A percentile compares a stretch with the other conserved stretches of the same genome.
Evolutionary conservation across 805 yeast genomes (phyloP).

Genomic region (Tetrapisispora pingtungensis): DNA sequence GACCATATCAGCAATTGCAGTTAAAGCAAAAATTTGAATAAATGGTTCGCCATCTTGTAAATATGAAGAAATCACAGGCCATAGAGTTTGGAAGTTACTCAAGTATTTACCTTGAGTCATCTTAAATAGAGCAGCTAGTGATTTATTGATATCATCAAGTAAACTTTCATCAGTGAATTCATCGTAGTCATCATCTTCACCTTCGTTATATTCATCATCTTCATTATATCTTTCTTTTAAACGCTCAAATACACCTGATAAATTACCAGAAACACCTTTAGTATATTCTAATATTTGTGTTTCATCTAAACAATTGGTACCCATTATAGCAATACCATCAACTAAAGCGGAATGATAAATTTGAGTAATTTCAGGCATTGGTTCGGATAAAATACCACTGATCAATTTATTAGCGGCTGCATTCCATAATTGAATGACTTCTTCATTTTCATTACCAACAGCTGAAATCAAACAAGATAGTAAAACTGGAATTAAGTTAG

Average conservation of each 20-base stretch:
- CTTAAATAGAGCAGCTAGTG: constrained; percentile 61
- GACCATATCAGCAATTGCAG: constrained; percentile 68
- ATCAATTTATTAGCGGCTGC: constrained; percentile 58
- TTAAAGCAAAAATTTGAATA: constrained; percentile 65
- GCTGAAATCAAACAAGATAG: constrained; percentile 49
- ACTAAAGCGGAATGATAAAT: constrained; percentile 66
- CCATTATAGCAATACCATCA: constrained; percentile 56
- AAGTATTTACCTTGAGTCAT: constrained; percentile 48
- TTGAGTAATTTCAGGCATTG: constrained; percentile 71
- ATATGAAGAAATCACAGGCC: constrained; percentile 50
- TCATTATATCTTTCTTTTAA: constrained; percentile 61
- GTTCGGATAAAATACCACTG: constrained; percentile 61
- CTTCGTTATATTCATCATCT: constrained; percentile 84
- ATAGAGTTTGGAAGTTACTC: constrained; percentile 51
- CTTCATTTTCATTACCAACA: constrained; percentile 42
- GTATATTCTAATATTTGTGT: constrained; percentile 49
- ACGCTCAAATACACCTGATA: constrained; percentile 61
- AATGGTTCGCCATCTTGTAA: constrained; percentile 59
- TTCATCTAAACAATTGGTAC: constrained; percentile 47
- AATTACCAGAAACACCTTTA: constrained; percentile 46
- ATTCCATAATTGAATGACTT: constrained; percentile 62
- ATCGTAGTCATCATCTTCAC: constrained; percentile 70
- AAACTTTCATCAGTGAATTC: constrained; percentile 85
- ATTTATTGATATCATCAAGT: constrained; percentile 74
- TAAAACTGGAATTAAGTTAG: constrained; percentile 70